These are phyloP conservation scores for Metschnikowia kunwiensis DNA, from an alignment of 805 yeast genomes.

Conservation along the genomic window DNA sequence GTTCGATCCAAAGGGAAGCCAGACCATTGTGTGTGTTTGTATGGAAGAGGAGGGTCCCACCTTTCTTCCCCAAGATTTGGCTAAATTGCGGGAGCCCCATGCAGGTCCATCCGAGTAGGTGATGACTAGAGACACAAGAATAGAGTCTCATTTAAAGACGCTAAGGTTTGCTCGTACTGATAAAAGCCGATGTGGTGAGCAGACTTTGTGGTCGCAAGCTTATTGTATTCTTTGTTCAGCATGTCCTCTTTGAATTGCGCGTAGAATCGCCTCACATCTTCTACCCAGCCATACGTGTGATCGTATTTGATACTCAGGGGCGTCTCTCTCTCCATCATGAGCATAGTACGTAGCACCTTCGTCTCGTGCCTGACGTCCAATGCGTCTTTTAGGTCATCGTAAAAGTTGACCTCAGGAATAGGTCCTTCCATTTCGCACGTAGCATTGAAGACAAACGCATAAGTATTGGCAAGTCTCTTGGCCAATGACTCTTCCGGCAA, in stretches of 20 bases:
- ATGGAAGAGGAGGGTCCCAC: not conserved
- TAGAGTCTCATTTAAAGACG: slow-evolving; percentile 15
- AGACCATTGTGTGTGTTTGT: slow-evolving; percentile 10
- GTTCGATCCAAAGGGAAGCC: slow-evolving; percentile 15
- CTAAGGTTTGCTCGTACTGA: slow-evolving; percentile 15
- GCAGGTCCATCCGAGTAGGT: slow-evolving; percentile 1
- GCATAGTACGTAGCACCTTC: slow-evolving; percentile 12
- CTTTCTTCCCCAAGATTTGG: not conserved
- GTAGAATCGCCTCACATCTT: slow-evolving; percentile 7
- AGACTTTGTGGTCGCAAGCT: slow-evolving; percentile 1
- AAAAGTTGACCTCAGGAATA: slow-evolving; percentile 7
- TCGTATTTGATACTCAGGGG: slow-evolving; percentile 12
- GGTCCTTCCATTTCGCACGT: slow-evolving; percentile 11
- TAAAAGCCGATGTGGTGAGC: slow-evolving; percentile 13
- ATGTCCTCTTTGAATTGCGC: not conserved
- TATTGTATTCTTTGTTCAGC: slow-evolving; percentile 6
- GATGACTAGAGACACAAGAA: slow-evolving; percentile 12
- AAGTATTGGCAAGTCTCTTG: slow-evolving; percentile 16
- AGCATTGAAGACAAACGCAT: slow-evolving; percentile 19
- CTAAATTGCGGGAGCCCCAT: slow-evolving; percentile 1
- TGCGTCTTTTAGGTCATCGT: slow-evolving; percentile 12
- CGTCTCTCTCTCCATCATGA: slow-evolving; percentile 15
- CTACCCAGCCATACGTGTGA: slow-evolving; percentile 16
- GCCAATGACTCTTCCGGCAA: slow-evolving; percentile 7
- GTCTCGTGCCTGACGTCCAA: slow-evolving; percentile 9